Base-by-base conservation (phyloP, 495 filamentous ascomycete genomes). In the Penicillium coffeae region DNA sequence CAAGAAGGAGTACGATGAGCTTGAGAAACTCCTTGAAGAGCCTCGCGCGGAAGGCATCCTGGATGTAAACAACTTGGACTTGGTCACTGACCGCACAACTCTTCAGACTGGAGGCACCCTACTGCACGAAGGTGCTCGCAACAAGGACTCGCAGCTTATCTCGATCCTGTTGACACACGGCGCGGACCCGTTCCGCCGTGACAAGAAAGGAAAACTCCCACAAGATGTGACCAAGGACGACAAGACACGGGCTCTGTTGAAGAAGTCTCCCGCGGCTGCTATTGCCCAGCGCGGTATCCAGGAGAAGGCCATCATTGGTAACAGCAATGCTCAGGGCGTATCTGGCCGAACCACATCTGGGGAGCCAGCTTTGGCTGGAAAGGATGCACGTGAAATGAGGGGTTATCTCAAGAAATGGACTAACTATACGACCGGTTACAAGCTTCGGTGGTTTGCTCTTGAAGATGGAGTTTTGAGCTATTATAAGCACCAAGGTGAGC, bases 371-470 rank as follows among this genome's bases (percentile, higher is more conserved):
- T 70, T 90, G 45, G 84, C 84, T 36, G 83, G 85, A 7, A 93
- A 91, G 54, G 93, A 98, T 51, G 83, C 85, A 8, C 81, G 90
- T 37, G 93, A 97, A 65, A 96, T 97, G 89, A 95, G 91, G 69
- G 93, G 93, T 8, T 98, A 97, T 64, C 73, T 98, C 47, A 96
- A 96, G 66, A 98, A 98, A 62, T 98, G 93, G 93, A 97, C 93
- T 16, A 98, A 98, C 58, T 98, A 98, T 64, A 89, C 91, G 8
- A 89, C 83, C 59, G 93, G 93, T 3, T 97, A 93, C 70, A 96
- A 98, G 70, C 70, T 98, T 43, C 79, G 93, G 39, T 98, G 92
- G 90, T 98, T 98, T 66, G 94, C 97, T 0, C 77, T 98, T 18
- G 93, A 98, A 58, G 94, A 97, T 61, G 93, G 93, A 13, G 94